Base-by-base conservation (phyloP, 139 green algal genomes). In the Mychonastes homosphaera region DNA sequence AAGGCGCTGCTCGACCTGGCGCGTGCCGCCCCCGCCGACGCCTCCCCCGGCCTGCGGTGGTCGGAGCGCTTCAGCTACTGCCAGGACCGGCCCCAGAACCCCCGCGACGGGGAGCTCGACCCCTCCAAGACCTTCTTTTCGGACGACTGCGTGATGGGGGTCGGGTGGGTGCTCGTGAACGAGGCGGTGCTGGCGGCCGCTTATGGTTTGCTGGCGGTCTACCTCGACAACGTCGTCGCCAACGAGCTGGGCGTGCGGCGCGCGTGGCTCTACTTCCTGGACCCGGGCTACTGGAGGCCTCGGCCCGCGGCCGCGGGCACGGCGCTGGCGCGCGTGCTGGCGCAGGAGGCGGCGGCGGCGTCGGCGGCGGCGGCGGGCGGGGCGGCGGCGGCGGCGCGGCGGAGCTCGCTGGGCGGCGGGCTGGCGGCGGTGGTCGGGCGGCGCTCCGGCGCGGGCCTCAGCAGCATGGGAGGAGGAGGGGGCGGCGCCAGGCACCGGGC, bases 151-250 rank as follows among this genome's bases (percentile, higher is more conserved):
- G 77, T 91, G 3, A 67, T 88, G 51, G 53, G 72, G 0, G 27
- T 95, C 10, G 68, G 70, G 21, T 51, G 61, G 61, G 24, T 15
- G 23, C 6, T 70, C 60, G 35, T 54, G 2, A 50, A 66, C 15
- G 58, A 80, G 52, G 26, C 77, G 29, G 44, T 57, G 15, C 70
- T 84, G 53, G 85, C 72, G 63, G 2, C 77, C 2, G 63, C 61
- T 23, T 95, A 88, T 67, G 75, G 83, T n/a, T 3, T 84, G 19
- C 59, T 88, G 26, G 87, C 79, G 16, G 58, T 96, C 16, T 97
- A 95, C 77, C 72, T 96, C 13, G 83, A 94, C 78, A 92, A 93
- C 63, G 74, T 97, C 13, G 44, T 96, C 41, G 72, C 83, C 28
- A 87, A 97, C 65, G 84, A 89, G 51, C 67, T 78, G 21, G 63